Percentiles rank a stretch among this genome's conserved stretches.
Conservation (phyloP, 1,284 basidiomycete genomes). For the Serendipita sp. region DNA sequence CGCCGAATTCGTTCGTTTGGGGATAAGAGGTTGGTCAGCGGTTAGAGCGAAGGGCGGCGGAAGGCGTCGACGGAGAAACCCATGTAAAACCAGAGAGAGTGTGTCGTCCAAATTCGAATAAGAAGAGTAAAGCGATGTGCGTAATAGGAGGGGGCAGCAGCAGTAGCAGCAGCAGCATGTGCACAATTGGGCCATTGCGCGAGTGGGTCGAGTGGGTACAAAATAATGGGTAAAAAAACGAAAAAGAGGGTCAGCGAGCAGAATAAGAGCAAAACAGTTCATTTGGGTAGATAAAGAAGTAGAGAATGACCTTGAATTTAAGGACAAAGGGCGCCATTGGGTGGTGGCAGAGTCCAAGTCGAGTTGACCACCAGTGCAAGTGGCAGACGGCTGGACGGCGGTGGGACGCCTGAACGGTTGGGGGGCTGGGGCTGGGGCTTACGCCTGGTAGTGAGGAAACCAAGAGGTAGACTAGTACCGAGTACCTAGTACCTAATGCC, state of each 20-base stretch:
- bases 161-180: too few species aligned
- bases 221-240: too few species aligned
- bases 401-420: background rate
- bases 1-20: background rate
- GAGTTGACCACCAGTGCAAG: background rate
- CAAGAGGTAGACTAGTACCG: background rate
- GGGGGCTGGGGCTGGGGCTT: background rate
- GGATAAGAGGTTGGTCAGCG: too few species aligned
- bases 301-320: slow-evolving; percentile 16
- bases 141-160: too few species aligned
- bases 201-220: too few species aligned
- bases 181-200: too few species aligned
- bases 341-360: background rate
- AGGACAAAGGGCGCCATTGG: slow-evolving; percentile 16
- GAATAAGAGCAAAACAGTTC: background rate
- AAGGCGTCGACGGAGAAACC: too few species aligned
- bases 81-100: too few species aligned
- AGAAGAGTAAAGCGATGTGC: too few species aligned
- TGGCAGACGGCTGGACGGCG: background rate
- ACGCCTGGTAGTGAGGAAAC: background rate
- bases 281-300: background rate
- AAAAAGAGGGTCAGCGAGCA: background rate
- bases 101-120: too few species aligned
- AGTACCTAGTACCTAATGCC: background rate
- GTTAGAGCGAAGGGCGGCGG: too few species aligned